Evolutionary conservation across 768 basidiomycete species (phyloP).

Genomic region (Leccinum rimulosum): DNA sequence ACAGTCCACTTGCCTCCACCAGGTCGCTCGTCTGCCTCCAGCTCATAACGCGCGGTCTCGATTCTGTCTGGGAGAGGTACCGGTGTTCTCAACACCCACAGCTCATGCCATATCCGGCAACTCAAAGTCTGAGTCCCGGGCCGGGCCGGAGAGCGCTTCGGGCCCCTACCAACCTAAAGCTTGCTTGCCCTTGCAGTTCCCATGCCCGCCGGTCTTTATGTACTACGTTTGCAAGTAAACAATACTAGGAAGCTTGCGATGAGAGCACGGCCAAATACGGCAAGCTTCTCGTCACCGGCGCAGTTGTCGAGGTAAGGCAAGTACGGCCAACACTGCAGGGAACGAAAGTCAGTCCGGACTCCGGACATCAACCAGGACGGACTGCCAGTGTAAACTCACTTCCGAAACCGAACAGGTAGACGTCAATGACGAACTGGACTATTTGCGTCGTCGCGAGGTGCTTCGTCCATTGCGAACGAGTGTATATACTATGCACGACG

Average conservation of each 20-base stretch:
- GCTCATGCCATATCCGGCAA: no score
- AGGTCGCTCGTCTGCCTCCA: no score
- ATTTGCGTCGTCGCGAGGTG: slow-evolving; percentile 28
- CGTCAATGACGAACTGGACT: slow-evolving; percentile 23
- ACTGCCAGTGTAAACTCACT: slow-evolving; percentile 12
- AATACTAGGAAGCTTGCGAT: slow-evolving; percentile 22
- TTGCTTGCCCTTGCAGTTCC: not conserved
- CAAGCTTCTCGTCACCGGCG: slow-evolving; percentile 18
- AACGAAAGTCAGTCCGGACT: not conserved
- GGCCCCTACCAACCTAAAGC: not conserved
- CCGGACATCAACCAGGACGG: not conserved
- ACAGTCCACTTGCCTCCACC: no score
- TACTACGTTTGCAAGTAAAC: slow-evolving; percentile 28
- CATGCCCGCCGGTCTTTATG: not conserved
- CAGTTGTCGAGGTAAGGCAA: slow-evolving; percentile 28
- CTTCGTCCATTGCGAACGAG: slow-evolving; percentile 24
- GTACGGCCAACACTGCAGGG: slow-evolving; percentile 19
- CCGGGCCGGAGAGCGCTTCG: no score
- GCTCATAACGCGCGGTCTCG: no score
- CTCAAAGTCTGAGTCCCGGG: no score
- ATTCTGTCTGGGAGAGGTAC: no score
- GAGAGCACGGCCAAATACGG: slow-evolving; percentile 15
- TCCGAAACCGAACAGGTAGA: slow-evolving; percentile 21
- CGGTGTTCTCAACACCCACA: no score
- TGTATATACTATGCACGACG: not conserved